Base-by-base conservation (phyloP, 2,329 filamentous ascomycete species). In the Stemphylium vesicarium region DNA sequence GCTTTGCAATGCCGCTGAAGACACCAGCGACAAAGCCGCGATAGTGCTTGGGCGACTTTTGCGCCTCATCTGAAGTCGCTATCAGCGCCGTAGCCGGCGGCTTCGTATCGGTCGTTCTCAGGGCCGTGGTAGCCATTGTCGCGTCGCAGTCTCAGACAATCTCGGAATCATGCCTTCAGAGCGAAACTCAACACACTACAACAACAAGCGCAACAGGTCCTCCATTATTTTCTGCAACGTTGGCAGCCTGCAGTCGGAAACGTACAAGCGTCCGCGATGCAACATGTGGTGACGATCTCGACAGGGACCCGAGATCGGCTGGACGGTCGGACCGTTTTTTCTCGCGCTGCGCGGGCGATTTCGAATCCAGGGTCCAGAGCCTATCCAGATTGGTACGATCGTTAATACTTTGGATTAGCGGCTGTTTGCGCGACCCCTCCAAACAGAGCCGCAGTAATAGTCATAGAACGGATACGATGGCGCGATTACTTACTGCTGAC, bases 21-120 rank as follows among this genome's bases (percentile, higher is more conserved):
- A 97, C 87, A n/a, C 95, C 95, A 0, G 91, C 95, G 24, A 97
- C 91, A 73, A 98, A 99, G n/a, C 94, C 95, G 70, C 91, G 93
- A 81, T 97, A 98, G 73, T 90, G 88, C 64, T 80, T 84, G 13
- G 64, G 66, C 24, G 64, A 61, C 52, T 65, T 65, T 40, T 64
- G 55, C 18, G 62, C 55, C 61, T 66, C 69, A 44, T 71, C 71
- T 7, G 68, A 55, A 11, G 65, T 59, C 41, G 67, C 68, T 29
- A 68, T 61, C 13, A 70, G 60, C 35, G 63, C 66, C 29, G 71
- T 60, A 12, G 62, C 57, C 26, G 62, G 59, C 13, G 70, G 63
- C 59, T 68, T 58, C 55, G 48, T 39, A 32, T 64, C 62, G 56
- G 59, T 57, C 22, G 62, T 62, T 56, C 69, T 74, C 67, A 74